phyloP scores from a whole-genome alignment of 2,329 filamentous ascomycete species.

The Pseudocercospora macadamiae region DNA sequence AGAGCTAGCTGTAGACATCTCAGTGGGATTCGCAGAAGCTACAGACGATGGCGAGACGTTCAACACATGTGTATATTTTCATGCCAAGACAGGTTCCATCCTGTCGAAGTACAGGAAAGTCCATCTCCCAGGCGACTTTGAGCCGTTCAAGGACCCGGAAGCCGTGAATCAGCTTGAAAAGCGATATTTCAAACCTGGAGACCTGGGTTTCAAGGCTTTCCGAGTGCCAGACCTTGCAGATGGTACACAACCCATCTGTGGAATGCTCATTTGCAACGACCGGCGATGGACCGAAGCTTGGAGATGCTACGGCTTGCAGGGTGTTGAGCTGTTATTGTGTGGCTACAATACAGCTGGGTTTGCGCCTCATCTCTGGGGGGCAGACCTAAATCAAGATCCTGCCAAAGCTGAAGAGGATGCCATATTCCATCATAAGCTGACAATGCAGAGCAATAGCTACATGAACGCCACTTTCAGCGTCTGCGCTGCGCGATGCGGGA shows the following conservation, averaged over 20 bases:
- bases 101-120: conserved; percentile 58
- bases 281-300: conserved; percentile 58
- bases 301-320: conserved; percentile 55
- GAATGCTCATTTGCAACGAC: conserved; percentile 61
- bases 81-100: conserved; percentile 45
- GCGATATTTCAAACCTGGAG: conserved; percentile 55
- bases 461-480: conserved; percentile 56
- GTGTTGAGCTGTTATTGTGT: conserved; percentile 51
- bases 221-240: conserved; percentile 48
- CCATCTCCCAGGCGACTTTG: conserved; percentile 56
- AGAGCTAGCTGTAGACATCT: conserved; percentile 53
- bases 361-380: conserved; percentile 50
- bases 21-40: conserved; percentile 56
- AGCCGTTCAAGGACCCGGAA: conserved; percentile 51
- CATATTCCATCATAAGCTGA: conserved; percentile 55
- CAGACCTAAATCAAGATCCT: conserved; percentile 42
- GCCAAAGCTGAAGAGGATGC: conserved; percentile 51
- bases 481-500: conserved; percentile 53
- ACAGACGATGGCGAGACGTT: conserved; percentile 48
- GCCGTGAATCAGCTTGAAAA: conserved; percentile 59
- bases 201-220: conserved; percentile 58
- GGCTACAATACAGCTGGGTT: conserved; percentile 58
- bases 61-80: conserved; percentile 57
- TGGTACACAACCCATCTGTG: conserved; percentile 50
- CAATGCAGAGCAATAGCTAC: conserved; percentile 55